Evolutionary conservation across 768 basidiomycete genomes (phyloP).

Genomic region (Lepiota brunneoincarnata): DNA sequence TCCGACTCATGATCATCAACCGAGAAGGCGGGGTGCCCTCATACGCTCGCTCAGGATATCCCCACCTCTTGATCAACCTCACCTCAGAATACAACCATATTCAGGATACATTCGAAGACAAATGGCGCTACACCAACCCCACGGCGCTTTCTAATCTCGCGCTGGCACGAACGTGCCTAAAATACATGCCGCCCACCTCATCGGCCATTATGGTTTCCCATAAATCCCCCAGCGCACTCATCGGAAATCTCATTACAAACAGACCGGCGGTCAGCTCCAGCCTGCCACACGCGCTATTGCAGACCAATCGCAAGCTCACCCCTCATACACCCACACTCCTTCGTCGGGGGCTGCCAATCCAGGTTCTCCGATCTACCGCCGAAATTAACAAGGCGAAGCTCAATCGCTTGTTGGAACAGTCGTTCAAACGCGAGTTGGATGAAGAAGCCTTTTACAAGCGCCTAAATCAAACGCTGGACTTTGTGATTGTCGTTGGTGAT

Average conservation of each 20-base stretch:
- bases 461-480: slow-evolving; percentile 77
- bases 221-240: slow-evolving; percentile 91
- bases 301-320: slow-evolving; percentile 82
- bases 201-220: slow-evolving; percentile 98
- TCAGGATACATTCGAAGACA: slow-evolving; percentile 72
- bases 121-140: slow-evolving; percentile 78
- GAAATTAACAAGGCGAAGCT: slow-evolving; percentile 76
- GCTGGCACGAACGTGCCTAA: slow-evolving; percentile 82
- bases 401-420: slow-evolving; percentile 80
- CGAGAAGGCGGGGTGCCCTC: slow-evolving; percentile 96
- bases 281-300: slow-evolving; percentile 89
- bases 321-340: slow-evolving; percentile 91
- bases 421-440: slow-evolving; percentile 77
- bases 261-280: slow-evolving; percentile 96
- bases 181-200: slow-evolving; percentile 89
- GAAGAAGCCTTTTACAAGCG: slow-evolving; percentile 74
- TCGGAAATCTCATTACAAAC: slow-evolving; percentile 97
- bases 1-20: slow-evolving; percentile 97
- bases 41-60: slow-evolving; percentile 91
- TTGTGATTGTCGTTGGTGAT: slow-evolving; percentile 91
- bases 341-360: slow-evolving; percentile 84
- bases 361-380: slow-evolving; percentile 66
- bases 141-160: slow-evolving; percentile 84
- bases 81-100: slow-evolving; percentile 86
- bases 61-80: slow-evolving; percentile 95